Conservation (phyloP, 345 rosid genomes). For the Zanthoxylum bungeanum region DNA sequence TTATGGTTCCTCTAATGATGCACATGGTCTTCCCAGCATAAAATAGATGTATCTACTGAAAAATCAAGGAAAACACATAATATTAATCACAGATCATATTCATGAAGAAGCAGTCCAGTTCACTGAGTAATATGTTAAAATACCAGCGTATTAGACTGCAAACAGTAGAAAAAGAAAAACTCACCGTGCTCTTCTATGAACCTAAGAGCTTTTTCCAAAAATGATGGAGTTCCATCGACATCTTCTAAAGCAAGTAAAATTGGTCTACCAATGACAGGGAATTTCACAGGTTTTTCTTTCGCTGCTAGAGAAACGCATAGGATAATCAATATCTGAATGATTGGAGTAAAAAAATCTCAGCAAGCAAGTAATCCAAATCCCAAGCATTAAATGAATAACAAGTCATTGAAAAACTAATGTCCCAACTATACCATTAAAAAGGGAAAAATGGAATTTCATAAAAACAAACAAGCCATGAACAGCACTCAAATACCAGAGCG, state of each 20-base stretch:
- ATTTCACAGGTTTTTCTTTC: conserved; percentile 52
- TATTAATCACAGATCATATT: not conserved
- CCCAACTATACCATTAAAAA: not conserved
- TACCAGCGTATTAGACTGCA: not conserved
- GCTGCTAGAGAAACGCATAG: conserved; percentile 34
- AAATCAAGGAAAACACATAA: not conserved
- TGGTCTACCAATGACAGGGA: conserved; percentile 72
- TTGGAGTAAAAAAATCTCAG: conserved; percentile 7
- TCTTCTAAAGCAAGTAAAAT: conserved; percentile 94
- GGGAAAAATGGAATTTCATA: not conserved
- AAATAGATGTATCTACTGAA: not conserved
- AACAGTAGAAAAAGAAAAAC: conserved; percentile 14
- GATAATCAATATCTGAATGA: conserved; percentile 13
- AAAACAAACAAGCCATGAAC: not conserved
- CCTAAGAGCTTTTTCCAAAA: conserved; percentile 93
- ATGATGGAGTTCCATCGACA: conserved; percentile 96
- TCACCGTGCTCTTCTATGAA: conserved; percentile 90
- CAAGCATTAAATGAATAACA: not conserved
- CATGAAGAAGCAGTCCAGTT: not conserved
- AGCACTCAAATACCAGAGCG: not conserved
- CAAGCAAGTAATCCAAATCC: conserved; percentile 5
- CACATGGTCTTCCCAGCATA: not conserved
- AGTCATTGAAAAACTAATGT: not conserved
- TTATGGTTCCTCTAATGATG: not conserved
- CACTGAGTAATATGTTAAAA: not conserved